Evolutionary conservation across 148 eudicot genomes (phyloP).

Genomic region (Vaccinium darrowii): DNA sequence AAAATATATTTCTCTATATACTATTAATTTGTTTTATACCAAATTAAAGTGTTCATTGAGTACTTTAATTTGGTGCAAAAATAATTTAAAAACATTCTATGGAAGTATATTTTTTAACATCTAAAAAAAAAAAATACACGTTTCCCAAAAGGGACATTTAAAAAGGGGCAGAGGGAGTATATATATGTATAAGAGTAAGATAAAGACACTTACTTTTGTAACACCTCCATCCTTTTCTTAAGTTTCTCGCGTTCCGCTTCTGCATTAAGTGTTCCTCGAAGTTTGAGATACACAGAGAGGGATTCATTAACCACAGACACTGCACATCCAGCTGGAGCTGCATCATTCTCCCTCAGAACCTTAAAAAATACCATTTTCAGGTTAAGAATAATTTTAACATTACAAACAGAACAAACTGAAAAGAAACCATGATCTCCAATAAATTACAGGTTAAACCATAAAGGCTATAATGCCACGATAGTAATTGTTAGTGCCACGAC

Average conservation of each 20-base stretch:
- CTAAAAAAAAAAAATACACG: too few relatives aligned
- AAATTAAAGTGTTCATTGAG: too few relatives aligned
- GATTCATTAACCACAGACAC: slow-evolving; percentile 63
- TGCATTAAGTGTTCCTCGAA: slow-evolving; percentile 55
- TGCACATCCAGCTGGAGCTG: slow-evolving; percentile 60
- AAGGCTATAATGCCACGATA: neutral
- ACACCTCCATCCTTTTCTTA: slow-evolving; percentile 64
- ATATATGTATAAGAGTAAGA: neutral
- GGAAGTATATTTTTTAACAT: too few relatives aligned
- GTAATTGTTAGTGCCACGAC: too few relatives aligned
- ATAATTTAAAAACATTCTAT: too few relatives aligned
- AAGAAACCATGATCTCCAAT: neutral
- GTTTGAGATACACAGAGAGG: slow-evolving; percentile 59
- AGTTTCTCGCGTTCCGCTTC: slow-evolving; percentile 76
- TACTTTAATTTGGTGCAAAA: too few relatives aligned
- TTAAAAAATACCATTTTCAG: slow-evolving; percentile 15
- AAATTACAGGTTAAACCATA: neutral
- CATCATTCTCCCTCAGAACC: slow-evolving; percentile 65
- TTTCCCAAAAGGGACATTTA: too few relatives aligned
- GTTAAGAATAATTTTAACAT: neutral
- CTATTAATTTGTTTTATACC: too few relatives aligned
- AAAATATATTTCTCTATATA: too few relatives aligned
- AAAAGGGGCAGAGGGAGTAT: too few relatives aligned
- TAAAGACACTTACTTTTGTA: slow-evolving; percentile 52
- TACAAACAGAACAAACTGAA: neutral